Evolutionary conservation across 2,329 filamentous ascomycete genomes (phyloP).

Genomic region (Pseudocercospora ulei): DNA sequence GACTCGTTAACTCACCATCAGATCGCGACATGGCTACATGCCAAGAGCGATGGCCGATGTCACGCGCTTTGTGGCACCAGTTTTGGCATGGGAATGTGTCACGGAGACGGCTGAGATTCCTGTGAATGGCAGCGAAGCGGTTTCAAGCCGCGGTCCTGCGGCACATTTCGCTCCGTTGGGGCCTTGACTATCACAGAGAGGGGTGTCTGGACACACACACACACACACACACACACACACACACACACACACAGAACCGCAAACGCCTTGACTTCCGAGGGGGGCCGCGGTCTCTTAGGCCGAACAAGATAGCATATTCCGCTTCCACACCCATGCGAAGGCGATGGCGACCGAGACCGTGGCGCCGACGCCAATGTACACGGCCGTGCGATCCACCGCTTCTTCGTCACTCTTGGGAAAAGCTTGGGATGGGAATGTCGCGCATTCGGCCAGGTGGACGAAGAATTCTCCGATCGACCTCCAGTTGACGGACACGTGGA

Average conservation of each 20-base stretch:
- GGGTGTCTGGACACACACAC: conserved; percentile 13
- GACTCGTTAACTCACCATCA: too few species aligned
- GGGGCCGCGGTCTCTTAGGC: conserved; percentile 1
- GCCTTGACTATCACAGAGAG: conserved; percentile 9
- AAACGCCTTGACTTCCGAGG: too few species aligned
- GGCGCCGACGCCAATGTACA: conserved; percentile 77
- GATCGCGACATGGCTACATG: too few species aligned
- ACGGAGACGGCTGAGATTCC: too few species aligned
- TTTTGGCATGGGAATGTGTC: too few species aligned
- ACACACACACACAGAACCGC: too few species aligned
- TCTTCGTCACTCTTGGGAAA: conserved; percentile 88
- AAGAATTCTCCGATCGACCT: conserved; percentile 88
- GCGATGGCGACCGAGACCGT: conserved; percentile 51
- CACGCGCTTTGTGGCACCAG: too few species aligned
- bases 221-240: too few species aligned
- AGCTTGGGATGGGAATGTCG: conserved; percentile 76
- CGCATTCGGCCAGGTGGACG: conserved; percentile 79
- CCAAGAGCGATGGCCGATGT: too few species aligned
- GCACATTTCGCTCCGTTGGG: not conserved
- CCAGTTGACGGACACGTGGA: conserved; percentile 95
- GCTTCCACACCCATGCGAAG: conserved; percentile 52
- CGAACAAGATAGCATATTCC: conserved; percentile 29
- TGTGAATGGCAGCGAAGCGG: too few species aligned
- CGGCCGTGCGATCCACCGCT: conserved; percentile 64
- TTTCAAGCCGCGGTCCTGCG: too few species aligned